Evolutionary conservation across 768 basidiomycete species (phyloP), one percentile per base, ranked within the genome.

Genomic region (Suillus paluster): DNA sequence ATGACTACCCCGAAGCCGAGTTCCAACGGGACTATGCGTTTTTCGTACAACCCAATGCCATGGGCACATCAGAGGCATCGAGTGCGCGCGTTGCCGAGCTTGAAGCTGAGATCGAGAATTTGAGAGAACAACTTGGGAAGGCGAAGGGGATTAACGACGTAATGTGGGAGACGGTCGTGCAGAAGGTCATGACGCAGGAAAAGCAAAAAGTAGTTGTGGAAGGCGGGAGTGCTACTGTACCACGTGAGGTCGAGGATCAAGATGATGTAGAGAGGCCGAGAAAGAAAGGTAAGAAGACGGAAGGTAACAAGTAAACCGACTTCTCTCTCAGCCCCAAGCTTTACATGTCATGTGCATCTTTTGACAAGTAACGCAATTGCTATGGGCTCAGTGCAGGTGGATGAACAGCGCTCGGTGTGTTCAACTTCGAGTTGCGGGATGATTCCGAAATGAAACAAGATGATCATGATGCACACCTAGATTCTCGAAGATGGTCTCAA

Each of bases 141-240:
- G 96, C 96, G 5, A 94, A 95, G 70, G 86, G 89, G n/a, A 82
- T 97, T 62, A 98, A 97, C 68, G 94, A 97, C 70, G 82, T 84
- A 57, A 97, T 97, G 90, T 97, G 96, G 96, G 90, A 92, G 66
- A 85, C 83, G 3, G 84, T 95, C 1, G 90, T 96, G 33, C 87
- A 90, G 65, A 83, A 78, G 49, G 75, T 88, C 15, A 76, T 90
- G 3, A 71, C 74, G n/a, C 76, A 78, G 50, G 74, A 70, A 12
- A 72, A 76, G 53, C 73, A 73, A 44, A 72, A 75, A 42, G 17
- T 15, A 38, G 15, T 27, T 36, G 17, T 38, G 38, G 50, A 39
- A 38, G 48, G 38, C 12, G 9, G 45, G 23, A 15, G 15, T 30
- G 8, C 21, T 9, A 11, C 14, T 57, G 25, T 25, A 14, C 5